Evolutionary conservation across 306 rosid species (phyloP).

Genomic region (Rubus idaeus): DNA sequence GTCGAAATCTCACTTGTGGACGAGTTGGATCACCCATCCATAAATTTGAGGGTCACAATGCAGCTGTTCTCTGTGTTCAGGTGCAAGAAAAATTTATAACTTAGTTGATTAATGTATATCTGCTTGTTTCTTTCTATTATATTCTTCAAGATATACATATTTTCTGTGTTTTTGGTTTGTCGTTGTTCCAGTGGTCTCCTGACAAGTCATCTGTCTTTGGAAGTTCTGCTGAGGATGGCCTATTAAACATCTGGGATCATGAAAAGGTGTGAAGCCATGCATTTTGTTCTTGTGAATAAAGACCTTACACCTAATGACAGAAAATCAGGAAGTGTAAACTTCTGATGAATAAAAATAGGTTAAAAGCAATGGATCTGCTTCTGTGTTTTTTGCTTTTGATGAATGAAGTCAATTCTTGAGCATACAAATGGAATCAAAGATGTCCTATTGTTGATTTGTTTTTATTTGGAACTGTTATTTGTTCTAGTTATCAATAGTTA

Average conservation of each 20-base stretch:
- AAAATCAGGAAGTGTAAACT: not conserved
- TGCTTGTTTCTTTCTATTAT: not conserved
- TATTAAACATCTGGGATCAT: slow-evolving; percentile 88
- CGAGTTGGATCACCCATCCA: slow-evolving; percentile 41
- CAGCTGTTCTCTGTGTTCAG: slow-evolving; percentile 51
- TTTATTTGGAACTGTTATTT: not conserved
- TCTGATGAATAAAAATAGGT: not conserved
- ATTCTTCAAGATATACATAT: not conserved
- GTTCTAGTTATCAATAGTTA: not conserved
- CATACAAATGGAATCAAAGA: not conserved
- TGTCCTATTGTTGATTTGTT: not conserved
- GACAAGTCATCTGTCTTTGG: slow-evolving; percentile 96
- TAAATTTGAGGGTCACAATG: slow-evolving; percentile 45
- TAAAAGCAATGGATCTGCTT: not conserved
- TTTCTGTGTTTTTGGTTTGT: not conserved
- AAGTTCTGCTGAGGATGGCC: slow-evolving; percentile 97
- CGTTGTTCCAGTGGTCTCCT: slow-evolving; percentile 84
- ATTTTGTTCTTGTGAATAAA: not conserved
- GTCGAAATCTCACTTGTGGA: slow-evolving; percentile 51
- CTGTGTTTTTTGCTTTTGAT: not conserved
- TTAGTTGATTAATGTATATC: not conserved
- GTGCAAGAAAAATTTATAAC: slow-evolving; percentile 15
- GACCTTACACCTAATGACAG: not conserved
- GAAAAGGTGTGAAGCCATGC: slow-evolving; percentile 61
- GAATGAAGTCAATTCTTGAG: not conserved